Evolutionary conservation across 352 stramenopile genomes (phyloP).

Genomic region (Pythium aristosporum): DNA sequence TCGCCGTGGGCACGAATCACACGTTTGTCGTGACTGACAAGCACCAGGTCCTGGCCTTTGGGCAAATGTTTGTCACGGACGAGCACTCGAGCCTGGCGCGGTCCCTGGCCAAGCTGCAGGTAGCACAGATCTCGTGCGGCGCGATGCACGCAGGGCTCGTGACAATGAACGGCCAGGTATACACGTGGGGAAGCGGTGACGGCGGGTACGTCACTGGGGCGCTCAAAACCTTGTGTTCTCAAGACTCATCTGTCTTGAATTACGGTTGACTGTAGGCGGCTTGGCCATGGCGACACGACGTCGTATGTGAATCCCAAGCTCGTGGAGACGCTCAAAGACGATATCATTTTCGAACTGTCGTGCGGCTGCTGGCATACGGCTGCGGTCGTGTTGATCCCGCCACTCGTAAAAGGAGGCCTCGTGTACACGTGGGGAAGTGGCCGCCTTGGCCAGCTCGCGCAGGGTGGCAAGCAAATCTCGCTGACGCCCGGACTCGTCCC

Average conservation of each 20-base stretch:
- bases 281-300: constrained; percentile 70
- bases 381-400: constrained; percentile 86
- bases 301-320: constrained; percentile 76
- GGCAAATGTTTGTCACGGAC: constrained; percentile 60
- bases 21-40: constrained; percentile 60
- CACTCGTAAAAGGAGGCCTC: constrained; percentile 79
- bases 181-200: constrained; percentile 83
- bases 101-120: constrained; percentile 54
- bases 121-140: constrained; percentile 76
- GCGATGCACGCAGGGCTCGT: constrained; percentile 76
- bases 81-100: constrained; percentile 58
- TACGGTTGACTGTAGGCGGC: constrained; percentile 35
- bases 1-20: constrained; percentile 72
- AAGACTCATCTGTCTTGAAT: not conserved
- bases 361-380: constrained; percentile 89
- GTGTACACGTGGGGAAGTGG: constrained; percentile 93
- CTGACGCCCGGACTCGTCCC: constrained; percentile 69
- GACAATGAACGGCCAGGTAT: constrained; percentile 68
- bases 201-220: constrained; percentile 53
- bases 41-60: constrained; percentile 61
- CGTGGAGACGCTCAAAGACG: constrained; percentile 62
- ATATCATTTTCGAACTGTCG: constrained; percentile 78
- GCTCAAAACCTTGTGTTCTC: not conserved
- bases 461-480: constrained; percentile 73
- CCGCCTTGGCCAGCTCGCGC: constrained; percentile 83